Base-by-base conservation (phyloP, 1,284 basidiomycete species). In the Ceratobasidium sp. region DNA sequence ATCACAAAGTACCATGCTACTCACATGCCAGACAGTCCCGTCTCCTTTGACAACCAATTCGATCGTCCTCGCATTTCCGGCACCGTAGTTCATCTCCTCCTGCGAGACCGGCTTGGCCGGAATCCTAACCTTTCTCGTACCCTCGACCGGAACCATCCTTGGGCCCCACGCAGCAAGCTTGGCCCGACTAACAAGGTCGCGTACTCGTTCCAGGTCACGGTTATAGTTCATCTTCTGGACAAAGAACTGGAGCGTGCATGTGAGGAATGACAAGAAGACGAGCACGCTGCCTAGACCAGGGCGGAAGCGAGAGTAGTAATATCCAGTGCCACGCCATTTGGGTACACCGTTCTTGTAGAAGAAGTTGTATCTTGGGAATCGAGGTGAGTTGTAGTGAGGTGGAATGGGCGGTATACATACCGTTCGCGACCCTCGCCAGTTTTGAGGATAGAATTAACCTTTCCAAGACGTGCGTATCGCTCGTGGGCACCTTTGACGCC, bases 301-400 rank as follows among this genome's bases (percentile, higher is more conserved):
- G 49, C 95, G 86, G 84, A 91, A 98, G 70, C 95, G 88, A 38
- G 91, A 87, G 79, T 97, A 97, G 78, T 96, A 96, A 78, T 97
- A 96, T 53, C 87, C 88, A 27, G 88, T 92, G 77, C 80, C 93
- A 75, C 92, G 84, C 93, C 93, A 95, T 76, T 84, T 90, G 0
- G 93, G 93, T 3, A 95, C 93, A 40, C 93, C 93, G 72, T 94
- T 93, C 79, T 93, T 93, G 81, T 90, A 91, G 82, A 94, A 95
- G 80, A 93, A 93, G 79, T 95, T 91, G 73, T 94, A 94, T 73
- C 91, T 91, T n/a, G n/a, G n/a, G n/a, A 70, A 45, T 22, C 17
- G 31, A 34, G 32, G 8, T 25, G 22, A 3, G 3, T 27, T 5
- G 43, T 6, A 35, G 42, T 55, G 20, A 54, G 22, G 22, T 49